These are phyloP conservation scores for Logfia minima DNA, from an alignment of 129 eudicot species.

Conservation along the genomic window DNA sequence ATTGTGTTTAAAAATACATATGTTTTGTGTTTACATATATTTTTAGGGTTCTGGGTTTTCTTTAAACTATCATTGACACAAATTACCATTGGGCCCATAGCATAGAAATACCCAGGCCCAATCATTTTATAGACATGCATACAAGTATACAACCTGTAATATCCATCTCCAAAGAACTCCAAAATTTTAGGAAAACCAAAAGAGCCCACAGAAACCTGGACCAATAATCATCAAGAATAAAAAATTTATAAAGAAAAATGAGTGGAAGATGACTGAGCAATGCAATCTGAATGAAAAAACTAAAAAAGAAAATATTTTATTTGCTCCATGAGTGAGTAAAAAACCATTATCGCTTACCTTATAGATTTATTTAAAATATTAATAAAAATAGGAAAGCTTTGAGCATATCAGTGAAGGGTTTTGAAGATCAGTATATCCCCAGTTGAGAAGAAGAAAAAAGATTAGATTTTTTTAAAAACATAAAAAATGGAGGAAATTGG, in stretches of 20 bases:
- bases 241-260: constrained; percentile 22
- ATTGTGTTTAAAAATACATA: too few relatives aligned
- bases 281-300: constrained; percentile 24
- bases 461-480: background rate
- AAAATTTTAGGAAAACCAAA: constrained; percentile 21
- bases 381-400: background rate
- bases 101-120: background rate
- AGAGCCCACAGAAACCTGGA: constrained; percentile 27
- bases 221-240: constrained; percentile 29
- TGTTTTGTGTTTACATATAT: background rate
- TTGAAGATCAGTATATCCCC: constrained; percentile 16
- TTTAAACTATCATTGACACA: background rate
- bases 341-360: constrained; percentile 8
- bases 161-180: constrained; percentile 19
- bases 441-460: constrained; percentile 1
- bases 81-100: background rate
- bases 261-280: constrained; percentile 47
- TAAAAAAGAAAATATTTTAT: background rate
- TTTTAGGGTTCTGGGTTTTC: background rate
- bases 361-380: background rate
- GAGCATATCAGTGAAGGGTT: constrained; percentile 20
- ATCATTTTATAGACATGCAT: background rate
- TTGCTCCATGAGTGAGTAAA: constrained; percentile 23
- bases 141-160: background rate
- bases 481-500: constrained; percentile 79